Evolutionary conservation across 139 green algal species (phyloP).

Genomic region (Closterium sp.): DNA sequence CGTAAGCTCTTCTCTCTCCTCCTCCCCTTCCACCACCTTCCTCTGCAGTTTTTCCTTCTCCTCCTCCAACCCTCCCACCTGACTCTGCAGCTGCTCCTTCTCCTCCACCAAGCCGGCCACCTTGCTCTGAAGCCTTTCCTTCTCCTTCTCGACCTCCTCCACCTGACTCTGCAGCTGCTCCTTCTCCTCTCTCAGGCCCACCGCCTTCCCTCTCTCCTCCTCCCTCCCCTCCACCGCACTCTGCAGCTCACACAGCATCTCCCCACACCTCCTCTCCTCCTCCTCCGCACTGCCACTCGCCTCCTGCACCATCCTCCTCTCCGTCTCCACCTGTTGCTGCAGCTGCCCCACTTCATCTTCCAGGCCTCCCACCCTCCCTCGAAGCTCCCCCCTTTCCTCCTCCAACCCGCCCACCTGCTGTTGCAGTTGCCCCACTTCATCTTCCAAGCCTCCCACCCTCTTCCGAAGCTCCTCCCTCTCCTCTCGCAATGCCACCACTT

Average conservation of each 20-base stretch:
- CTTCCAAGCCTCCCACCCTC: not conserved
- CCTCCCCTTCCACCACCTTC: not conserved
- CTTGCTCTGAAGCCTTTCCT: no score
- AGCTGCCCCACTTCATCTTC: not conserved
- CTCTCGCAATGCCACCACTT: not conserved
- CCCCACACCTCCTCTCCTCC: constrained; percentile 1
- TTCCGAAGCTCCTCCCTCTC: not conserved
- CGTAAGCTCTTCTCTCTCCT: not conserved
- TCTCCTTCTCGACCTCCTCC: no score
- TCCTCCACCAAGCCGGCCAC: no score
- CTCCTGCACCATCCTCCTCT: not conserved
- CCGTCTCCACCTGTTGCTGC: not conserved
- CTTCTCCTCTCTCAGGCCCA: not conserved
- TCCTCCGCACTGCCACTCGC: not conserved
- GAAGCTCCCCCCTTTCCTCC: no score
- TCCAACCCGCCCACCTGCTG: no score
- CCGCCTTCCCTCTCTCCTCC: not conserved
- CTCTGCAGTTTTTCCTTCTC: not conserved
- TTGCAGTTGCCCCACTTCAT: no score
- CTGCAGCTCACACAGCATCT: not conserved
- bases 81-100: no score
- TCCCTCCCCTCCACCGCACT: not conserved
- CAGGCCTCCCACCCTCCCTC: no score
- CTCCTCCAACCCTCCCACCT: not conserved
- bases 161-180: not conserved